These are phyloP conservation scores for Crithidia sp. DNA, from an alignment of 208 protist genomes.

Conservation along the genomic window DNA sequence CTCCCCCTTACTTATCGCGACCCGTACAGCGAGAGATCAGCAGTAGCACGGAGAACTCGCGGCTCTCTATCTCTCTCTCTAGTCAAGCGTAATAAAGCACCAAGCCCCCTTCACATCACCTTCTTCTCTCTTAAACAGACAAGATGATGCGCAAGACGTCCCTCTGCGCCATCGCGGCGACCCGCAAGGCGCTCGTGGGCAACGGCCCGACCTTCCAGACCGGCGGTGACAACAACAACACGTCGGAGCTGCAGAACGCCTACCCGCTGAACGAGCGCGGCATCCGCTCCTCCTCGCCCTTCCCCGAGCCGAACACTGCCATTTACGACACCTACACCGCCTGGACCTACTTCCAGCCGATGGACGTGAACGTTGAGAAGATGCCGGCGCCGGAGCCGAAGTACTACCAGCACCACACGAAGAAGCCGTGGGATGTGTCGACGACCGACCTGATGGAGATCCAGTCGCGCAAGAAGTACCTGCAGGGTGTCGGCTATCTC, in stretches of 20 bases:
- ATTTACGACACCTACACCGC: conserved; percentile 90
- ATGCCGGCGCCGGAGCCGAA: conserved; percentile 84
- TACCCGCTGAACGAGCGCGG: conserved; percentile 86
- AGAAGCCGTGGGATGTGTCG: conserved; percentile 89
- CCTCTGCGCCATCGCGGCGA: conserved; percentile 67
- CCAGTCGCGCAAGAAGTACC: conserved; percentile 87
- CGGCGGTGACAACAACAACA: conserved; percentile 88
- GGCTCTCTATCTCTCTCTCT: no score
- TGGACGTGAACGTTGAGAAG: conserved; percentile 88
- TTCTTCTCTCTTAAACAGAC: background rate
- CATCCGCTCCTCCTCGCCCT: conserved; percentile 88
- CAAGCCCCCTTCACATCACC: background rate
- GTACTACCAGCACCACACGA: conserved; percentile 91
- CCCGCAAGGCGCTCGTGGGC: conserved; percentile 75
- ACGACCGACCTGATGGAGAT: conserved; percentile 90
- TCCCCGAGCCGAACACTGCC: conserved; percentile 90
- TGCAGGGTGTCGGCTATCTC: conserved; percentile 80
- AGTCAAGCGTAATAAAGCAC: no score
- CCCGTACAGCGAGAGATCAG: no score
- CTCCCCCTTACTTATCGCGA: no score
- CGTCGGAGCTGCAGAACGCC: conserved; percentile 78
- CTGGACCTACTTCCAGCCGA: conserved; percentile 93
- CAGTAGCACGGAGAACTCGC: no score
- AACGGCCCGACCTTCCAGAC: conserved; percentile 91
- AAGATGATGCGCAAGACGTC: conserved; percentile 84